These are phyloP conservation scores for Telfairia occidentalis DNA, from an alignment of 331 rosid genomes.

Conservation along the genomic window DNA sequence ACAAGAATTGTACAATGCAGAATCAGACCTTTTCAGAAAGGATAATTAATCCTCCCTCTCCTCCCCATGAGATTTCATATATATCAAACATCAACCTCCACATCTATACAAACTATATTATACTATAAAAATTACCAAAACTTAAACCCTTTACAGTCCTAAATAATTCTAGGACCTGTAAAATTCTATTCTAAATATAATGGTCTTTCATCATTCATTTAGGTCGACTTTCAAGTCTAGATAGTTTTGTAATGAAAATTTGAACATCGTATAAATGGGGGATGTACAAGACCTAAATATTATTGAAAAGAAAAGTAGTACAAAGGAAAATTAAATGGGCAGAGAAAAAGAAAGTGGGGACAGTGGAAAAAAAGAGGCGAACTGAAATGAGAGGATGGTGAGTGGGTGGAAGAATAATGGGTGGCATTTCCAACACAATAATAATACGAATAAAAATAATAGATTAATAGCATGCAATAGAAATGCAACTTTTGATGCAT, in stretches of 20 bases:
- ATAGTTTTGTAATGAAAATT: neutral
- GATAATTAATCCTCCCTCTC: neutral
- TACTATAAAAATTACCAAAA: neutral
- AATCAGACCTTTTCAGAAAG: slow-evolving; percentile 12
- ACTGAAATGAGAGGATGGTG: slow-evolving; percentile 5
- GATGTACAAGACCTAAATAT: neutral
- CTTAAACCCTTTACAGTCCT: neutral
- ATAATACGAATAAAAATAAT: neutral
- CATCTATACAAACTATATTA: neutral
- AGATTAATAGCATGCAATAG: neutral
- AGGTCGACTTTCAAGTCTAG: neutral
- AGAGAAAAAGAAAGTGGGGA: slow-evolving; percentile 6
- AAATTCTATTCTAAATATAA: neutral
- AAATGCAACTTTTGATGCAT: slow-evolving; percentile 9
- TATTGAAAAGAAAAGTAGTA: slow-evolving; percentile 7
- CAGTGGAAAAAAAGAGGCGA: neutral
- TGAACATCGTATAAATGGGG: neutral
- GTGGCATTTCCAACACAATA: slow-evolving; percentile 6
- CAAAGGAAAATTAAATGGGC: slow-evolving; percentile 3
- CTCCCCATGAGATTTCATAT: neutral
- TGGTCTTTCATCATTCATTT: neutral
- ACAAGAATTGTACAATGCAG: slow-evolving; percentile 10
- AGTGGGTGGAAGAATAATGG: slow-evolving; percentile 14
- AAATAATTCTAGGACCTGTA: neutral
- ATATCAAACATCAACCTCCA: neutral